Evolutionary conservation across 129 eudicot species (phyloP), one percentile per base, ranked within the genome.

Genomic region (Centella asiatica): DNA sequence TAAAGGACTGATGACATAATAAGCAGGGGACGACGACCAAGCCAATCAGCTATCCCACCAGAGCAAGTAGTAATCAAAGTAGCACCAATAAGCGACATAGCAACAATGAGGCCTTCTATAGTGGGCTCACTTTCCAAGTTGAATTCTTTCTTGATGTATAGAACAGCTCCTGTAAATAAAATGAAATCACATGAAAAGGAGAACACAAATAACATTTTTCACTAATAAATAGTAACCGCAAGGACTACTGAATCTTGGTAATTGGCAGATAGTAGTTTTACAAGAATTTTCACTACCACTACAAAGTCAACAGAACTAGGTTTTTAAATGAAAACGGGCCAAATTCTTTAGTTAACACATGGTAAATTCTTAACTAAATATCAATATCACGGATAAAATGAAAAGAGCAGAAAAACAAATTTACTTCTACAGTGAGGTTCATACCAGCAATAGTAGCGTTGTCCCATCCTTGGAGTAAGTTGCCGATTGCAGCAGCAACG

Each of bases 21-120:
- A 26, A 89, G 79, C 90, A 89, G 68, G 18, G 95, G 97, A 1
- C 97, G 87, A 29, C 97, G 90, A n/a, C 97, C 95, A 49, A 85
- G 66, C 54, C 56, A 75, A 63, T 89, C 95, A n/a, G 97, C 77
- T 52, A 84, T 44, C 5, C 76, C 84, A 25, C 97, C 97, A 0
- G 97, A 89, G 77, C 78, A 89, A n/a, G 85, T 85, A 13, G 97
- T 89, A 27, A 89, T 72, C 60, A 80, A 29, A 2, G 90, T 85
- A 27, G 97, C 97, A 39, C 97, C 97, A 57, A 89, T 89, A 3
- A 89, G 90, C 44, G 97, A 85, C 82, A 73, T 89, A 13, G 97
- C 95, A 72, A 89, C 87, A 50, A 89, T 89, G 6, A 89, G 83
- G 53, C 97, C 97, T 65, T 89, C 95, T 3, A 85, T 71, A 1